phyloP scores from a whole-genome alignment of 2,329 filamentous ascomycete species.

The Beauveria asiatica region DNA sequence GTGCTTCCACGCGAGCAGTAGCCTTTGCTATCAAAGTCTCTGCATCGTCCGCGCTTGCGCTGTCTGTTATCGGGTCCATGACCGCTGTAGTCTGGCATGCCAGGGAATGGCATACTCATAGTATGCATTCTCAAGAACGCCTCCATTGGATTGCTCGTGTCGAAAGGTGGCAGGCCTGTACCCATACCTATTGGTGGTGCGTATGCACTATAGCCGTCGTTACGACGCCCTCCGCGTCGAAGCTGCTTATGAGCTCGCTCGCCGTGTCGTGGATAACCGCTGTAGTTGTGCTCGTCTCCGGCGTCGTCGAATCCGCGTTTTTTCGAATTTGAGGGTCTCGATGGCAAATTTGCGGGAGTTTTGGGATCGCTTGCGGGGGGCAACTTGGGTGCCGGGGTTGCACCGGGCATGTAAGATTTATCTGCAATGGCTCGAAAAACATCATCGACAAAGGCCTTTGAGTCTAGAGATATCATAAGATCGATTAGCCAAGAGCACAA shows the following conservation, averaged over 20 bases:
- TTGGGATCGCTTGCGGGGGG: conserved; percentile 1
- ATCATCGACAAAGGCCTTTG: conserved; percentile 56
- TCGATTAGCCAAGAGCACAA: not conserved
- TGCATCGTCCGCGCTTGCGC: conserved; percentile 45
- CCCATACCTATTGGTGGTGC: conserved; percentile 1
- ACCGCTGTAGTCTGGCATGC: conserved; percentile 32
- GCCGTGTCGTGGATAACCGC: conserved; percentile 17
- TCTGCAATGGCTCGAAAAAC: conserved; percentile 58
- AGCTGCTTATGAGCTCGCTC: conserved; percentile 51
- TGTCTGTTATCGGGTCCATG: conserved; percentile 18
- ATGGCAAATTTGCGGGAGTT: conserved; percentile 14
- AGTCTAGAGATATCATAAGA: conserved; percentile 18
- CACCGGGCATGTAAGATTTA: conserved; percentile 52
- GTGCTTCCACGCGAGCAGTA: conserved; percentile 59
- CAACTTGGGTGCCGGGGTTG: conserved; percentile 30
- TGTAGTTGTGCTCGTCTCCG: conserved; percentile 16
- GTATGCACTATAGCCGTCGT: conserved; percentile 16
- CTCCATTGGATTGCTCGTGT: conserved; percentile 53
- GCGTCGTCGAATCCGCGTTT: conserved; percentile 29
- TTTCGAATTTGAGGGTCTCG: conserved; percentile 16
- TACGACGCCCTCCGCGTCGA: conserved; percentile 40
- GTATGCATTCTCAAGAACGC: conserved; percentile 54
- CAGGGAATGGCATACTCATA: conserved; percentile 35
- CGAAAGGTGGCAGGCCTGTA: conserved; percentile 37
- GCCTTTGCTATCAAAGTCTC: conserved; percentile 65